These are phyloP conservation scores for Lentinula novae-zelandiae DNA, from an alignment of 1,284 basidiomycete species.

Conservation along the genomic window DNA sequence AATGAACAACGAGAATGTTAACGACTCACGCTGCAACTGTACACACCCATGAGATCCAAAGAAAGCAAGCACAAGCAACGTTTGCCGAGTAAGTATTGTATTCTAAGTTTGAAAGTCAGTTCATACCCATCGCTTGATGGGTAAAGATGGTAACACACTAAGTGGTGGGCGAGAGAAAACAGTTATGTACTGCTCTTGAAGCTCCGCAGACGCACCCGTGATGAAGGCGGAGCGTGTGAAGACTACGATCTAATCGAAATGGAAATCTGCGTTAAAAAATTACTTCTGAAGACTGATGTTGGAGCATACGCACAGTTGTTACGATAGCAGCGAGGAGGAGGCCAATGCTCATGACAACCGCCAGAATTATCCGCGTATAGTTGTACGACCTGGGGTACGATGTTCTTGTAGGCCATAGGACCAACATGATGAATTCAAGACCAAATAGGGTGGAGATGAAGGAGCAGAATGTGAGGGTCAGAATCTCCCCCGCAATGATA, in stretches of 20 bases:
- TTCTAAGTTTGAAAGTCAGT: conserved; percentile 11
- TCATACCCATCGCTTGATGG: neutral
- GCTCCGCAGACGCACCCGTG: conserved; percentile 20
- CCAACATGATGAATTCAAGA: conserved; percentile 31
- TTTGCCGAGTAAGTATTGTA: conserved; percentile 25
- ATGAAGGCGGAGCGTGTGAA: conserved; percentile 19
- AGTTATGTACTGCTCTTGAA: conserved; percentile 14
- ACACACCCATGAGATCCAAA: conserved; percentile 25
- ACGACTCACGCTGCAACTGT: conserved; percentile 21
- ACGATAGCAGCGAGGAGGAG: conserved; percentile 23
- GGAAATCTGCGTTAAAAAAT: neutral
- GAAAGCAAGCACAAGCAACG: conserved; percentile 25
- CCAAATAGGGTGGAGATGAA: conserved; percentile 29
- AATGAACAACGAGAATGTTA: neutral
- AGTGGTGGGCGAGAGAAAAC: conserved; percentile 24
- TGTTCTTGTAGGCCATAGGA: conserved; percentile 26
- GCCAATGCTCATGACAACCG: conserved; percentile 22
- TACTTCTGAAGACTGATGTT: neutral
- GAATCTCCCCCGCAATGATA: conserved; percentile 22
- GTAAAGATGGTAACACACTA: conserved; percentile 15
- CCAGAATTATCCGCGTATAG: conserved; percentile 17
- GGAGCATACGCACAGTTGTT: conserved; percentile 24
- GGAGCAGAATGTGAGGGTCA: conserved; percentile 28
- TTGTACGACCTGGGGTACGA: conserved; percentile 28
- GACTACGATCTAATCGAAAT: conserved; percentile 22